phyloP scores from a whole-genome alignment of 139 green algal genomes.

The Micromonas pusilla region DNA sequence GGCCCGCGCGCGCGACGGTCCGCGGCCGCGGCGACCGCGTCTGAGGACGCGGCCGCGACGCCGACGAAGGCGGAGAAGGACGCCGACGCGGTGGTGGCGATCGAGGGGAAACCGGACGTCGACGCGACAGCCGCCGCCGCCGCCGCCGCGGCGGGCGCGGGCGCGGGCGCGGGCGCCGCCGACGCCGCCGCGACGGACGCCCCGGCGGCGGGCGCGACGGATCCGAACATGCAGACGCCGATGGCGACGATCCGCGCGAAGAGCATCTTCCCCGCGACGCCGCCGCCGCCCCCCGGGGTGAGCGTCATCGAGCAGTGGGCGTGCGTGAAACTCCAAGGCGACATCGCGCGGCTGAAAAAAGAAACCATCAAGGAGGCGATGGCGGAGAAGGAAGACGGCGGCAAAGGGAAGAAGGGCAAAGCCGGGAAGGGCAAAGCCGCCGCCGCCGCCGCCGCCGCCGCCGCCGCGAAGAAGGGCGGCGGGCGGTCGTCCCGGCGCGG shows the following conservation, averaged over 20 bases:
- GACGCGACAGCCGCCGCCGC: background rate
- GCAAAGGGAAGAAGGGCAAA: background rate
- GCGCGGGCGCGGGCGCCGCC: too few species aligned
- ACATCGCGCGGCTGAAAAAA: background rate
- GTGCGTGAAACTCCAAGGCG: background rate
- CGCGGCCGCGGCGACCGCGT: background rate
- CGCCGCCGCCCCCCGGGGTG: background rate
- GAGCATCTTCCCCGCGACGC: background rate
- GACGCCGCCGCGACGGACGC: background rate
- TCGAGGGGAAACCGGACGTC: background rate
- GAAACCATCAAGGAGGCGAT: background rate
- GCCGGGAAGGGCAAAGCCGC: background rate
- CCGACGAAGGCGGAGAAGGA: background rate
- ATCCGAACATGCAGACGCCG: background rate
- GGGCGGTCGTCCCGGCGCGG: too few species aligned
- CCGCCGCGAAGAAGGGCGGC: background rate
- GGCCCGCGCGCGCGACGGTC: too few species aligned
- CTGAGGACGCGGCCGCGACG: background rate
- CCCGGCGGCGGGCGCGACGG: too few species aligned
- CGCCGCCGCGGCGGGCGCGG: too few species aligned
- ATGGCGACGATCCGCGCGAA: background rate
- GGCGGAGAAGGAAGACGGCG: background rate
- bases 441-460: too few species aligned
- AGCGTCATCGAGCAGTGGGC: background rate
- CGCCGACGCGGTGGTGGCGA: too few species aligned